Percentiles rank a stretch among this genome's conserved stretches.
Evolutionary conservation across 495 filamentous ascomycete genomes (phyloP).

Genomic region (Xylaria longipes): DNA sequence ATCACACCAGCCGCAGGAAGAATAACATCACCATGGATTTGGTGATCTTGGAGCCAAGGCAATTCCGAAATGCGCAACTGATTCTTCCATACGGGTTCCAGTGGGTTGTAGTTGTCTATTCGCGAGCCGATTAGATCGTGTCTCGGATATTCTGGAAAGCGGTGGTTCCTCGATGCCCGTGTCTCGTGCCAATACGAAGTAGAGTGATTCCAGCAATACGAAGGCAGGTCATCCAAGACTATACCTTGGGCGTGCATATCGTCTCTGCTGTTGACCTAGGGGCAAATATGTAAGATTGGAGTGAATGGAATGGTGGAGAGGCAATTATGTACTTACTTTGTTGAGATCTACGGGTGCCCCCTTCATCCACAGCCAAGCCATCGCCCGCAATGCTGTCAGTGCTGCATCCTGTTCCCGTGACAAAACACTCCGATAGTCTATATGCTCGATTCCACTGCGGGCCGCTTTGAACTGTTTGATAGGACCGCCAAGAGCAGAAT

Average conservation of each 20-base stretch:
- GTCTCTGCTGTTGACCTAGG: neutral
- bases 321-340: neutral
- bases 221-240: neutral
- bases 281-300: neutral
- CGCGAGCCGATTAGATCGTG: neutral
- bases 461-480: constrained; percentile 49
- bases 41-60: constrained; percentile 6
- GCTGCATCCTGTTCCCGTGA: neutral
- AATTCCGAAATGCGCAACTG: neutral
- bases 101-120: neutral
- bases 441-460: neutral
- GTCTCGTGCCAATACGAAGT: neutral
- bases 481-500: constrained; percentile 62
- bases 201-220: constrained; percentile 4
- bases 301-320: neutral
- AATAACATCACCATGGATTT: neutral
- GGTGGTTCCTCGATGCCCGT: neutral
- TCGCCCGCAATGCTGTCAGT: neutral
- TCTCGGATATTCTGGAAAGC: neutral
- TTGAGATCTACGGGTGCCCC: neutral
- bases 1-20: neutral
- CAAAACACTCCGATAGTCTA: constrained; percentile 3
- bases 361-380: neutral
- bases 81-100: constrained; percentile 5
- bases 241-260: neutral